Base-by-base conservation (phyloP, 306 rosid genomes). In the Oemleria cerasiformis region DNA sequence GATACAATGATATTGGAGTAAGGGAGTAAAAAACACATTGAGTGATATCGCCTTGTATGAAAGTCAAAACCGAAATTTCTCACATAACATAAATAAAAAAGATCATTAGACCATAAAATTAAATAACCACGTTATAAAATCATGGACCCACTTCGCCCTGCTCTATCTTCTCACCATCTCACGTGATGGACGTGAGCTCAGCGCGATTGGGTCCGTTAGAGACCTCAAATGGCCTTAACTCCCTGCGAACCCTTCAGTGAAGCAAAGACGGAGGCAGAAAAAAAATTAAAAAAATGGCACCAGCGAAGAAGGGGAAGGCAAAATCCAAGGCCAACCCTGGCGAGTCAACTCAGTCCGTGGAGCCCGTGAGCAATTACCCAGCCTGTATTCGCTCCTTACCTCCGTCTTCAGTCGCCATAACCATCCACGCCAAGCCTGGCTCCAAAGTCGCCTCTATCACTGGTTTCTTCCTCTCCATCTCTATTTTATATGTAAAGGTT, bases 341-440 rank as follows among this genome's bases (percentile, higher is more conserved):
- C 36, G 82, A 70, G 54, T 68, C 86, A 43, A 23, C 75, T 30
- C 78, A 82, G 71, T 23, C 82, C 11, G 4, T 74, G 5, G 77
- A 83, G 51, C 20, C 77, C 57, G 68, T 67, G 34, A 49, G 38
- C 43, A 66, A 78, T 48, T 81, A 80, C 59, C 97, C 97, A 19
- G 77, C 91, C 3, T 88, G 86, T 80, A 85, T 90, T 76, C 89
- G 96, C n/a, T 68, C 81, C 63, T 55, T 91, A 70, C 68, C 94
- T 87, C 88, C 97, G 20, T 87, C 91, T 40, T 93, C 97, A 44
- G 92, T 93, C 63, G 94, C 98, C 61, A 79, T 93, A 70, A 84
- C 96, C 72, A 81, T 93, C 83, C 98, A 88, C 82, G 98, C 98
- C 60, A 94, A 91, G 81, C 98, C 98, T 4, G 98, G 94, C 48